A percentile compares a stretch with the other conserved stretches of the same genome.
These are phyloP conservation scores for Plectosphaerella cucumerina DNA, from an alignment of 2,329 filamentous ascomycete species.

Conservation along the genomic window DNA sequence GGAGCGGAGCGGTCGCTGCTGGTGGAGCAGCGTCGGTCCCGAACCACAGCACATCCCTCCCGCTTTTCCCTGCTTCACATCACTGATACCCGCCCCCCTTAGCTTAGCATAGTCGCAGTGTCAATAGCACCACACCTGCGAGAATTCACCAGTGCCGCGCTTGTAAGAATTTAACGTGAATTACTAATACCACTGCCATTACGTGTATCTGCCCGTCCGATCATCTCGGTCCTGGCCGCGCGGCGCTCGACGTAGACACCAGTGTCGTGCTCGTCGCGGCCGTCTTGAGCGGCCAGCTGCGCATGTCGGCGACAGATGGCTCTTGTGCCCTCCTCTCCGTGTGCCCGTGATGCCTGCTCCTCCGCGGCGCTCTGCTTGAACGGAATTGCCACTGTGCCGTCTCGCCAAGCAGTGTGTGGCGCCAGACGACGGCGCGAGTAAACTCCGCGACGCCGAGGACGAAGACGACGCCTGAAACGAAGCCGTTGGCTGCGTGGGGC, in stretches of 20 bases:
- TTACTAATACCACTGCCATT: not conserved
- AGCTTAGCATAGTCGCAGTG: too few relatives aligned
- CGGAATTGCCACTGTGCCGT: constrained; percentile 12
- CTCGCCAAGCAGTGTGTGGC: constrained; percentile 15
- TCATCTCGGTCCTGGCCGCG: not conserved
- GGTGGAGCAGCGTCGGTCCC: too few relatives aligned
- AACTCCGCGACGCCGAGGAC: constrained; percentile 1
- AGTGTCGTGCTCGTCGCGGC: not conserved
- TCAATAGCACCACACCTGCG: too few relatives aligned
- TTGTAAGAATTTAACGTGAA: not conserved
- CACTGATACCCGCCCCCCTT: too few relatives aligned
- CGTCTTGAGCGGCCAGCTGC: not conserved
- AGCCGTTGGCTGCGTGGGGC: not conserved
- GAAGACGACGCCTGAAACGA: not conserved
- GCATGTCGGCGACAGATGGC: not conserved
- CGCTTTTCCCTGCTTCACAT: too few relatives aligned
- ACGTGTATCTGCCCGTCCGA: not conserved
- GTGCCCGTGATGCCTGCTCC: not conserved
- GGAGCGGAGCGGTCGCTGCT: too few relatives aligned
- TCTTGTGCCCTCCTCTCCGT: not conserved
- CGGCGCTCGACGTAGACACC: not conserved
- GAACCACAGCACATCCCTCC: too few relatives aligned
- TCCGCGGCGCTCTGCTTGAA: not conserved
- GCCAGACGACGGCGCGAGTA: not conserved
- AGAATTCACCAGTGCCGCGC: too few relatives aligned